These are phyloP conservation scores for Exophiala sp. DNA, from an alignment of 2,329 filamentous ascomycete species.

Conservation along the genomic window DNA sequence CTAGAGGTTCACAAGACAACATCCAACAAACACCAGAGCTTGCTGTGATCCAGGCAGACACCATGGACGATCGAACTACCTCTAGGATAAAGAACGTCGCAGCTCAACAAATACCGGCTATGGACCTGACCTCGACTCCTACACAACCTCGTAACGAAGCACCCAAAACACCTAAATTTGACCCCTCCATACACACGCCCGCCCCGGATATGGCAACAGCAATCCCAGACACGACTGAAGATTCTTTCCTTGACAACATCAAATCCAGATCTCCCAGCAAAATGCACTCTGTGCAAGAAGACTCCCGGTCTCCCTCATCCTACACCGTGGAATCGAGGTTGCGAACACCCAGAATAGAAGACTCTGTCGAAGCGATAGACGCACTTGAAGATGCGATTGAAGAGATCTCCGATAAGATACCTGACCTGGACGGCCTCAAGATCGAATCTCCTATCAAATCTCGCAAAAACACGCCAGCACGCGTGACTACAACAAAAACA, in stretches of 20 bases:
- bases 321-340: conserved; percentile 25
- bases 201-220: conserved; percentile 5
- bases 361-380: conserved; percentile 51
- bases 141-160: not conserved
- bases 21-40: not conserved
- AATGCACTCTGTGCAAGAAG: conserved; percentile 9
- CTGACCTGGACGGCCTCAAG: conserved; percentile 24
- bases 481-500: not conserved
- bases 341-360: conserved; percentile 35
- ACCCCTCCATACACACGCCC: conserved; percentile 26
- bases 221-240: conserved; percentile 20
- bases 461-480: conserved; percentile 12
- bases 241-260: conserved; percentile 32
- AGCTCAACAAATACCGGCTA: not conserved
- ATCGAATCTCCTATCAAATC: conserved; percentile 24
- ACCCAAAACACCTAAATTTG: conserved; percentile 30
- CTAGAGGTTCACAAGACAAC: not conserved
- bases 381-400: conserved; percentile 52
- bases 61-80: not conserved
- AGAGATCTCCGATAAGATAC: conserved; percentile 41
- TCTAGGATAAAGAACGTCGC: conserved; percentile 1
- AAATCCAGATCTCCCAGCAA: conserved; percentile 30
- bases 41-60: not conserved
- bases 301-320: conserved; percentile 5
- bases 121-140: conserved; percentile 3